Evolutionary conservation across 345 rosid genomes (phyloP).

Genomic region (Clarkia xantiana): DNA sequence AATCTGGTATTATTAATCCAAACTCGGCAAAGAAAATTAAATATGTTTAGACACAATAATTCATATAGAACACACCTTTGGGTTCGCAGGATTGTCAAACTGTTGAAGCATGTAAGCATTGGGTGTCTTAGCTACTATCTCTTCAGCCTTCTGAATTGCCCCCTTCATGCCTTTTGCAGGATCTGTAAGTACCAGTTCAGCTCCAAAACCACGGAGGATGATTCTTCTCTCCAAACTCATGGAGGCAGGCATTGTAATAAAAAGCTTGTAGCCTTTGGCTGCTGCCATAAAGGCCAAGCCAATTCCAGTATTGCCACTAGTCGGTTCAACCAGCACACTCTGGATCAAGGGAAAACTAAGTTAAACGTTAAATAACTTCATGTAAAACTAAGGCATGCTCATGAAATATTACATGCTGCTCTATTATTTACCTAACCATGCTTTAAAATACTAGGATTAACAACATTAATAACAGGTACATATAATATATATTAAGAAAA

Average conservation of each 20-base stretch:
- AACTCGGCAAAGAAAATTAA: background rate
- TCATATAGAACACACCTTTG: conserved; percentile 35
- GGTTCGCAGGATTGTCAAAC: conserved; percentile 85
- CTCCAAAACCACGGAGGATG: conserved; percentile 87
- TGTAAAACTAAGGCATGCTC: background rate
- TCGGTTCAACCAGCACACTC: conserved; percentile 85
- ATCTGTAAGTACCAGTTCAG: conserved; percentile 69
- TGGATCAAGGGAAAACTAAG: background rate
- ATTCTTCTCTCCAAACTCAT: conserved; percentile 90
- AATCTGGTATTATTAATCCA: background rate
- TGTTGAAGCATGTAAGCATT: conserved; percentile 81
- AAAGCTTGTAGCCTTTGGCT: conserved; percentile 67
- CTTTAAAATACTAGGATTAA: too few relatives aligned
- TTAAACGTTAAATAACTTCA: background rate
- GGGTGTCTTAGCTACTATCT: conserved; percentile 62
- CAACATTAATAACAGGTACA: too few relatives aligned
- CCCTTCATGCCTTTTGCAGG: conserved; percentile 94
- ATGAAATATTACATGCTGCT: background rate
- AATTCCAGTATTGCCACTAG: conserved; percentile 95
- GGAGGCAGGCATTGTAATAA: conserved; percentile 87
- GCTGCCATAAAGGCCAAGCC: conserved; percentile 90
- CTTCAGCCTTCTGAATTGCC: conserved; percentile 83
- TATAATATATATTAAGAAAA: too few relatives aligned
- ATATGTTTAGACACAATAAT: background rate
- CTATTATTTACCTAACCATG: too few relatives aligned